Conservation (phyloP, 1,139 yeast genomes). For the Meyerozyma sp. region DNA sequence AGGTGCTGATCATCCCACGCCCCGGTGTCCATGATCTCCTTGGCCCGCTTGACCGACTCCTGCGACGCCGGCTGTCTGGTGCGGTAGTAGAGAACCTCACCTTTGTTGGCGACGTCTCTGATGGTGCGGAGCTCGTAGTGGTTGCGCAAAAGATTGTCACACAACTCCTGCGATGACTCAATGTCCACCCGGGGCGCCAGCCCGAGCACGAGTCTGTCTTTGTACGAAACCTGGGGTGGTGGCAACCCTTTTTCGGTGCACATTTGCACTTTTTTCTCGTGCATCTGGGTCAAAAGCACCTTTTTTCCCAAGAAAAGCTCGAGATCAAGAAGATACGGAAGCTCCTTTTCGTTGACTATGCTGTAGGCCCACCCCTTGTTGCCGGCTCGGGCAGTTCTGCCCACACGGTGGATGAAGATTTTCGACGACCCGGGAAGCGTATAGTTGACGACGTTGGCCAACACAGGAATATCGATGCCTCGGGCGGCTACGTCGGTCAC, state of each 20-base stretch:
- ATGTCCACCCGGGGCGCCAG: slow-evolving; percentile 67
- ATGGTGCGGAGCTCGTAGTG: slow-evolving; percentile 67
- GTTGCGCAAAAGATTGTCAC: slow-evolving; percentile 52
- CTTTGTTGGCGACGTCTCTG: slow-evolving; percentile 72
- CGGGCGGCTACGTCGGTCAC: slow-evolving; percentile 99
- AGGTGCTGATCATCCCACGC: slow-evolving; percentile 86
- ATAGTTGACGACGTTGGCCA: slow-evolving; percentile 90
- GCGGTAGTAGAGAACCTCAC: slow-evolving; percentile 81
- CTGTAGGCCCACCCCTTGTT: slow-evolving; percentile 97
- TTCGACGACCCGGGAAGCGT: slow-evolving; percentile 90
- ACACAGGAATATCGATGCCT: slow-evolving; percentile 97
- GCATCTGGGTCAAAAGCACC: slow-evolving; percentile 64
- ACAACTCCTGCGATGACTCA: slow-evolving; percentile 72
- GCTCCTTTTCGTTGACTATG: slow-evolving; percentile 75
- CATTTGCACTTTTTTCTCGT: slow-evolving; percentile 53
- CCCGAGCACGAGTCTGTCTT: slow-evolving; percentile 78
- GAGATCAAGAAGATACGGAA: slow-evolving; percentile 85
- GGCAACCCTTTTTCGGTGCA: slow-evolving; percentile 36
- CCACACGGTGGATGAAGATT: slow-evolving; percentile 93
- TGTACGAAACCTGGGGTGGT: slow-evolving; percentile 61
- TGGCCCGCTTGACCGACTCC: slow-evolving; percentile 80
- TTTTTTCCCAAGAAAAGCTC: slow-evolving; percentile 88
- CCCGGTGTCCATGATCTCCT: slow-evolving; percentile 69
- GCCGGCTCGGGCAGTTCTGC: slow-evolving; percentile 99
- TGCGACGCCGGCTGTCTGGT: slow-evolving; percentile 83